Conservation (phyloP, 2,329 filamentous ascomycete genomes). For the Talaromyces sp. region DNA sequence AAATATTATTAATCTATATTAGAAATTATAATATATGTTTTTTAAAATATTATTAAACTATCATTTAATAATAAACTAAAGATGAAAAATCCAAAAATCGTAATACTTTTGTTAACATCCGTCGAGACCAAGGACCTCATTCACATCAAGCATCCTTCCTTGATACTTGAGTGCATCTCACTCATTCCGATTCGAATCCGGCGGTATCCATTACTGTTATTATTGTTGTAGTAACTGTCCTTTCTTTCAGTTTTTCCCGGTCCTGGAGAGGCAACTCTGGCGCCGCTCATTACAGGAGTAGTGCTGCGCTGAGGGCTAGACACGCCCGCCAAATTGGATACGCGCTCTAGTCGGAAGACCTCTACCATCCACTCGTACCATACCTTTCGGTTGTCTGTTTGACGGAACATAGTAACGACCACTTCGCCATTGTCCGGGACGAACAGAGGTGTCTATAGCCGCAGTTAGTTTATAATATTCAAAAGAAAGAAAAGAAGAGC, state of each 20-base stretch:
- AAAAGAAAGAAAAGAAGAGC: neutral
- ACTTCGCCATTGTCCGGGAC: conserved; percentile 80
- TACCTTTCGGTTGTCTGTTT: conserved; percentile 90
- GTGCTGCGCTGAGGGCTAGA: conserved; percentile 5
- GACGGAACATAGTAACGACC: conserved; percentile 89
- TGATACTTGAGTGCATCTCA: conserved; percentile 44
- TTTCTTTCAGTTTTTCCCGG: conserved; percentile 13
- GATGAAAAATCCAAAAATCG: neutral
- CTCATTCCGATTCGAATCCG: conserved; percentile 39
- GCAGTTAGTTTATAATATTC: neutral
- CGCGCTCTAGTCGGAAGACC: conserved; percentile 53
- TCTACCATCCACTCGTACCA: conserved; percentile 99
- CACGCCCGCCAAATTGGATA: conserved; percentile 10
- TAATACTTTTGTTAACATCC: neutral
- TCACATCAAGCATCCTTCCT: conserved; percentile 47
- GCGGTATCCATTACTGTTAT: conserved; percentile 15
- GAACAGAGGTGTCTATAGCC: conserved; percentile 69
- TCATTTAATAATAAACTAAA: neutral
- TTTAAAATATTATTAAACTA: too few species aligned
- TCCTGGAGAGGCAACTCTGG: conserved; percentile 20
- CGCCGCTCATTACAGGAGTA: conserved; percentile 26
- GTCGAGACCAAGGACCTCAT: neutral
- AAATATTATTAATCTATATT: too few species aligned
- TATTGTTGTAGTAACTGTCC: conserved; percentile 15
- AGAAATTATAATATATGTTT: too few species aligned